Evolutionary conservation across 495 filamentous ascomycete species (phyloP).

Genomic region (Parmelia sp.): DNA sequence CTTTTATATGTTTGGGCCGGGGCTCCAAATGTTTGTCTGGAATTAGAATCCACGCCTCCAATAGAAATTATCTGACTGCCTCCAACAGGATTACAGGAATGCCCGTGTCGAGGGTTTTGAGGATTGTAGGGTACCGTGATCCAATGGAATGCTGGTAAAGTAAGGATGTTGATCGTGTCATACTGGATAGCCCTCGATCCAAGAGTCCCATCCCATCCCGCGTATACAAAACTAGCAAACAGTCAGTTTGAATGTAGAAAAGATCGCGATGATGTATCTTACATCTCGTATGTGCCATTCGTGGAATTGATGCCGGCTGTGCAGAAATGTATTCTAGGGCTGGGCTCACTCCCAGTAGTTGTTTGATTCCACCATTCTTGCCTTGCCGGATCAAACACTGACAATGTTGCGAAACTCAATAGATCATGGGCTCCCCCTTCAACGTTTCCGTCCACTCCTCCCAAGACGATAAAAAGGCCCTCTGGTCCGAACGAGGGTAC

Average conservation of each 20-base stretch:
- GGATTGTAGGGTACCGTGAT: conserved; percentile 25
- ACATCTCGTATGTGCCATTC: conserved; percentile 8
- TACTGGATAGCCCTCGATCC: not conserved
- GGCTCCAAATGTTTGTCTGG: not conserved
- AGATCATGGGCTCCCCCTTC: not conserved
- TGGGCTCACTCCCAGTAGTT: conserved; percentile 19
- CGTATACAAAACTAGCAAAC: conserved; percentile 11
- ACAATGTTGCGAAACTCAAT: not conserved
- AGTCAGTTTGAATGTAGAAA: not conserved
- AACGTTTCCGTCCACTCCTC: conserved; percentile 3
- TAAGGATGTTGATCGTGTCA: conserved; percentile 31
- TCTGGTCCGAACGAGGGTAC: conserved; percentile 19
- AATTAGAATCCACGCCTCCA: conserved; percentile 17
- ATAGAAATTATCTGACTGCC: conserved; percentile 21
- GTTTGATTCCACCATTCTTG: conserved; percentile 22
- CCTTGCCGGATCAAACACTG: conserved; percentile 14
- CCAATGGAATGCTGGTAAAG: conserved; percentile 42
- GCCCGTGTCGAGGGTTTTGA: not conserved
- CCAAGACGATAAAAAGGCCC: conserved; percentile 16
- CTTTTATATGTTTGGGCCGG: not conserved
- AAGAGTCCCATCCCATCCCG: not conserved
- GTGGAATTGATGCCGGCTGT: conserved; percentile 12
- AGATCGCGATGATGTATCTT: not conserved
- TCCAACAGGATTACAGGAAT: conserved; percentile 17
- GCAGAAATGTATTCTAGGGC: conserved; percentile 9